Evolutionary conservation across 2,329 filamentous ascomycete genomes (phyloP).

Genomic region (Cordyceps pruinosa): DNA sequence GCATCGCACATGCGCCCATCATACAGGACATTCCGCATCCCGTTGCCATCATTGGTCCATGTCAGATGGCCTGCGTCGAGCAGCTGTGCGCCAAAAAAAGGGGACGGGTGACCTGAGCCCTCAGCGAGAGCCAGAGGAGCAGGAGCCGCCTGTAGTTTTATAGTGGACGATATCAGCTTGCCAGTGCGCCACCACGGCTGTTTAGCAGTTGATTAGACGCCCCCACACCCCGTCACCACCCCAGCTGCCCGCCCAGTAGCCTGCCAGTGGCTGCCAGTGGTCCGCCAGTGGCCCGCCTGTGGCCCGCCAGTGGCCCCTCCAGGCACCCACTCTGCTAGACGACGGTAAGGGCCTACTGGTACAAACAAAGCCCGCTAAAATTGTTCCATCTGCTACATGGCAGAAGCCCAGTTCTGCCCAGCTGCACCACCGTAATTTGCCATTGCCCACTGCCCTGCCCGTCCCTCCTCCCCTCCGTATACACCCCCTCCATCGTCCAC

Average conservation of each 20-base stretch:
- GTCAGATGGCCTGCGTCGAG: conserved; percentile 7
- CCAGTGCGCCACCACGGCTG: neutral
- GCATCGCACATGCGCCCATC: conserved; percentile 12
- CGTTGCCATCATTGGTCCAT: conserved; percentile 7
- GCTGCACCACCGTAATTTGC: conserved; percentile 11
- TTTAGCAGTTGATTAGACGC: neutral
- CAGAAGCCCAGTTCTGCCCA: conserved; percentile 1
- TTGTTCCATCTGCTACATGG: neutral
- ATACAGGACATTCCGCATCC: conserved; percentile 6
- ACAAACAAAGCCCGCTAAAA: neutral
- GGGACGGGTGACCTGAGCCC: neutral
- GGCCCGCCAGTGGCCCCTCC: too few relatives aligned
- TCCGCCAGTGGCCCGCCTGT: too few relatives aligned
- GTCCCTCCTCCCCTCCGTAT: neutral
- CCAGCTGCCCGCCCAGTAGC: too few relatives aligned
- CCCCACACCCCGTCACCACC: neutral
- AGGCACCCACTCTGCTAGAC: neutral
- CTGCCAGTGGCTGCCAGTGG: too few relatives aligned
- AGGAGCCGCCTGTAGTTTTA: neutral
- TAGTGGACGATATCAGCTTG: neutral
- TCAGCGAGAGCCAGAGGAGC: neutral
- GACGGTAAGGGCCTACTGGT: neutral
- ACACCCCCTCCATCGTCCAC: neutral
- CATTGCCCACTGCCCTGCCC: neutral
- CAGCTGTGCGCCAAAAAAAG: neutral